Evolutionary conservation across 208 protist genomes (phyloP).

Genomic region (Leishmania guyanensis): DNA sequence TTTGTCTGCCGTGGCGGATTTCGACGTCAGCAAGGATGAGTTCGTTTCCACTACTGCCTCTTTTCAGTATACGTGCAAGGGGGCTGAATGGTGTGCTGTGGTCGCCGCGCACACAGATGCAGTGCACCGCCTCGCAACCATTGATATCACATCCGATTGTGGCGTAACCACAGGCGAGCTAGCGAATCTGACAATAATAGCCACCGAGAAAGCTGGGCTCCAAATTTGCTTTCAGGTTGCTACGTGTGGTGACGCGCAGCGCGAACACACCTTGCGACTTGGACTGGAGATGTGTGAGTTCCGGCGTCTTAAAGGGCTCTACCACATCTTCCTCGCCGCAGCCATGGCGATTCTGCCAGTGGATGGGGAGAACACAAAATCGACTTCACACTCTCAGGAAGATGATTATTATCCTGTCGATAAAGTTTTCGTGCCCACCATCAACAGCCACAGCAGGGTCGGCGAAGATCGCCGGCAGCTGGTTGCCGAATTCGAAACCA

Average conservation of each 20-base stretch:
- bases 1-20: neutral
- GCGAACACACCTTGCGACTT: conserved; percentile 10
- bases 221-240: conserved; percentile 23
- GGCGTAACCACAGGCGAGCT: conserved; percentile 12
- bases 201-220: conserved; percentile 12
- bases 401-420: neutral
- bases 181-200: conserved; percentile 24
- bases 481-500: conserved; percentile 8
- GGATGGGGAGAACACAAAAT: neutral
- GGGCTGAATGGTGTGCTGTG: conserved; percentile 24
- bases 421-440: neutral
- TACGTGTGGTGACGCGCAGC: conserved; percentile 5
- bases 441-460: neutral
- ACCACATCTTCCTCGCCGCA: conserved; percentile 7
- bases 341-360: too few relatives aligned
- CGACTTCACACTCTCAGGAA: neutral
- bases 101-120: conserved; percentile 17
- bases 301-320: conserved; percentile 13
- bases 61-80: conserved; percentile 13
- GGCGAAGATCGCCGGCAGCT: conserved; percentile 18
- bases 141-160: conserved; percentile 14
- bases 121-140: conserved; percentile 15
- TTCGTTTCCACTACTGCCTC: neutral
- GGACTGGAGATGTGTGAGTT: conserved; percentile 12
- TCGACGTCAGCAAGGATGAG: neutral